These are phyloP conservation scores for Chaetomium globosum DNA, from an alignment of 2,329 filamentous ascomycete species.

Conservation along the genomic window DNA sequence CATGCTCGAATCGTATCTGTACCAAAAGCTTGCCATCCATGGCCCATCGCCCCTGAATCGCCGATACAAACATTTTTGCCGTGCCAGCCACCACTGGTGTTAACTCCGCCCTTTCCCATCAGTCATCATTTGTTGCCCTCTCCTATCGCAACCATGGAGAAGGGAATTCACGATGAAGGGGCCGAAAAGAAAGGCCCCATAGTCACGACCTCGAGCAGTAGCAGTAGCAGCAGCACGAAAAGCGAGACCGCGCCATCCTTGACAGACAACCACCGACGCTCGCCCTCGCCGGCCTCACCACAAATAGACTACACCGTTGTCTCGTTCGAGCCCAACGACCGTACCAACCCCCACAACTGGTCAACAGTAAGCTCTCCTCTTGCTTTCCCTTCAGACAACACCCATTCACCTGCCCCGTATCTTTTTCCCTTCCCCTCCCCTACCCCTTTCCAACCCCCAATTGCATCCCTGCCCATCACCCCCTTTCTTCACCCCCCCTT, in stretches of 20 bases:
- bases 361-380: constrained; percentile 19
- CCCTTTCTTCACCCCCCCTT: background rate
- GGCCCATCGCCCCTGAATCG: background rate
- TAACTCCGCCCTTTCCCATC: background rate
- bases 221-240: constrained; percentile 7
- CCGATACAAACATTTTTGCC: background rate
- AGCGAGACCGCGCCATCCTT: background rate
- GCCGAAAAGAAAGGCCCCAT: background rate
- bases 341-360: constrained; percentile 35
- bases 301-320: constrained; percentile 24
- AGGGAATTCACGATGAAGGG: background rate
- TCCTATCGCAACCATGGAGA: background rate
- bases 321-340: constrained; percentile 31
- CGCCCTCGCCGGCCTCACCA: background rate
- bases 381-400: background rate
- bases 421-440: background rate
- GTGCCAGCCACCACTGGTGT: background rate
- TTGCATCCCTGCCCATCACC: background rate
- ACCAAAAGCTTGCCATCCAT: background rate
- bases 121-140: background rate
- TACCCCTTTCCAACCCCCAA: background rate
- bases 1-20: background rate
- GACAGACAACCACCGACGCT: constrained; percentile 5
- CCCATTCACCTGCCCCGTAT: background rate
- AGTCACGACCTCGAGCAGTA: constrained; percentile 1